phyloP scores from a whole-genome alignment of 2,329 filamentous ascomycete genomes.

The Aspergillus spinulosporus region DNA sequence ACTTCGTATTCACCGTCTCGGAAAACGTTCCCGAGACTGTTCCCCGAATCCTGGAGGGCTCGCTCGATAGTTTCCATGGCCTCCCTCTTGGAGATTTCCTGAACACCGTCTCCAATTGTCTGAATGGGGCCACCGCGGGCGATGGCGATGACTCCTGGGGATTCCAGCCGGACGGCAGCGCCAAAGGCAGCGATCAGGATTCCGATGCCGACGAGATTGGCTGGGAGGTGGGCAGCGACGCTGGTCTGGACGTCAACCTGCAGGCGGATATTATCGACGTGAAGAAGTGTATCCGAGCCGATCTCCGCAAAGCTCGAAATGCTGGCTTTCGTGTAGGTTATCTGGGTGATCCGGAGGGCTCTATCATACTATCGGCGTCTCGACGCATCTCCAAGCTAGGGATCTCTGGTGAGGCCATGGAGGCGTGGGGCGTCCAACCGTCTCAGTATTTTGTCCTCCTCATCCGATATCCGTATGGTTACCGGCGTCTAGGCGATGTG shows the following conservation, averaged over 20 bases:
- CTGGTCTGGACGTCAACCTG: slow-evolving; percentile 2
- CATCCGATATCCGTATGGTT: slow-evolving; percentile 63
- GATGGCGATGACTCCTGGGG: slow-evolving; percentile 11
- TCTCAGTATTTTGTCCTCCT: slow-evolving; percentile 73
- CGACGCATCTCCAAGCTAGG: slow-evolving; percentile 68
- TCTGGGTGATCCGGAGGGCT: slow-evolving; percentile 54
- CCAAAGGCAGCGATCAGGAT: slow-evolving; percentile 26
- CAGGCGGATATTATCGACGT: not conserved
- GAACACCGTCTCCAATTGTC: slow-evolving; percentile 9
- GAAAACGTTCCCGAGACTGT: slow-evolving; percentile 36
- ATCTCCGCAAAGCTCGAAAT: slow-evolving; percentile 61
- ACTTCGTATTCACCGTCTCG: slow-evolving; percentile 56
- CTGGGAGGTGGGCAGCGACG: slow-evolving; percentile 22
- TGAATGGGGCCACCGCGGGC: slow-evolving; percentile 15
- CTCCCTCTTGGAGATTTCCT: slow-evolving; percentile 49
- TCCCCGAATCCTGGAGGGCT: slow-evolving; percentile 40
- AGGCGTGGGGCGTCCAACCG: slow-evolving; percentile 71
- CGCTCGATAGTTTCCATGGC: slow-evolving; percentile 48
- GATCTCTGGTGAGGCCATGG: slow-evolving; percentile 70
- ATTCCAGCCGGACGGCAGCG: slow-evolving; percentile 4
- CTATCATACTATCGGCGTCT: slow-evolving; percentile 65
- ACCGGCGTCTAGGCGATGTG: slow-evolving; percentile 60
- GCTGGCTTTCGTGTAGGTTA: slow-evolving; percentile 72
- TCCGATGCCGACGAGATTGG: slow-evolving; percentile 35
- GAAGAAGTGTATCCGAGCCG: slow-evolving; percentile 49